phyloP scores from a whole-genome alignment of 176 grass and related monocot genomes.

The Oryza rufipogon region DNA sequence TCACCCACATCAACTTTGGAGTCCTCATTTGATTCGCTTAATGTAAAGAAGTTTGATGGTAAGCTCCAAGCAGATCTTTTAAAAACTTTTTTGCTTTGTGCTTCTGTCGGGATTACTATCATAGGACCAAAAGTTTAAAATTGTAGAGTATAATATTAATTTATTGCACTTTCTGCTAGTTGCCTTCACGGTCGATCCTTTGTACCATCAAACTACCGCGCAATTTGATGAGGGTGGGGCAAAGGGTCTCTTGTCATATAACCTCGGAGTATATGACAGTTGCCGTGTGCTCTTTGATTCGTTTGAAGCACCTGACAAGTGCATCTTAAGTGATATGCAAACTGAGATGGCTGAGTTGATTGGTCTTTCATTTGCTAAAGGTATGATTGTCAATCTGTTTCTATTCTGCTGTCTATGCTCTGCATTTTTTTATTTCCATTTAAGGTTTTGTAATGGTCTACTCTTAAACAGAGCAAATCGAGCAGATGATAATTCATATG shows the following conservation, averaged over 20 bases:
- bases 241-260: constrained; percentile 90
- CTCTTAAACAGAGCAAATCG: constrained; percentile 67
- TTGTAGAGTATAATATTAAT: constrained; percentile 26
- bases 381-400: constrained; percentile 46
- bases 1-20: constrained; percentile 86
- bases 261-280: constrained; percentile 85
- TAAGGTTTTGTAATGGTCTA: constrained; percentile 18
- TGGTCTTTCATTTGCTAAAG: constrained; percentile 89
- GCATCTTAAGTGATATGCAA: constrained; percentile 53
- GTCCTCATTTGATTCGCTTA: constrained; percentile 90
- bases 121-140: constrained; percentile 11
- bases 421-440: constrained; percentile 27
- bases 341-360: constrained; percentile 51
- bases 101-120: constrained; percentile 30
- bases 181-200: constrained; percentile 88
- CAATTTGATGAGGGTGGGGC: constrained; percentile 99
- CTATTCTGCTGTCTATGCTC: not conserved
- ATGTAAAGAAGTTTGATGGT: constrained; percentile 99
- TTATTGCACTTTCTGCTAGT: constrained; percentile 55
- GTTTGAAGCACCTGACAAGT: constrained; percentile 79
- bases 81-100: constrained; percentile 13
- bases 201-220: constrained; percentile 97
- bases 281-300: constrained; percentile 95
- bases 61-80: constrained; percentile 7
- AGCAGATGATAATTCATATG: constrained; percentile 78